These are phyloP conservation scores for Omphalotus guepiniiformis DNA, from an alignment of 768 basidiomycete species.

Conservation along the genomic window DNA sequence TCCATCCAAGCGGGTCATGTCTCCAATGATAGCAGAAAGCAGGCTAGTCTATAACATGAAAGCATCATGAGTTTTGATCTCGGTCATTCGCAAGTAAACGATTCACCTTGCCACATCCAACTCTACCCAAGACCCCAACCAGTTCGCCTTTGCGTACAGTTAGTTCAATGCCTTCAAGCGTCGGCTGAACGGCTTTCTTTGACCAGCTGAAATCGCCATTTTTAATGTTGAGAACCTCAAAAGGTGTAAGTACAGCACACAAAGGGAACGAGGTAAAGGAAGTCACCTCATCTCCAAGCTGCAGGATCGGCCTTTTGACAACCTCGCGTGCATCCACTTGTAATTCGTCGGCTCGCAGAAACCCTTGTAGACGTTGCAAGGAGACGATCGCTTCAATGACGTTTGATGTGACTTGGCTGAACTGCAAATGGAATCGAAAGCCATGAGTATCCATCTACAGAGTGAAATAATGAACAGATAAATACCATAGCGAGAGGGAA, in stretches of 20 bases:
- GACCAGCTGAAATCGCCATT: slow-evolving; percentile 84
- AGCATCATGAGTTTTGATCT: neutral
- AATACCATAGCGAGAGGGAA: slow-evolving; percentile 83
- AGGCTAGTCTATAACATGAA: slow-evolving; percentile 53
- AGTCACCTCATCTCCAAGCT: slow-evolving; percentile 56
- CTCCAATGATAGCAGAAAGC: slow-evolving; percentile 78
- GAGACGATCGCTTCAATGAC: slow-evolving; percentile 87
- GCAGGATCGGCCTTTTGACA: slow-evolving; percentile 35
- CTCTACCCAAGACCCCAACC: slow-evolving; percentile 80
- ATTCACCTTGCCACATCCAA: slow-evolving; percentile 84
- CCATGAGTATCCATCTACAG: neutral
- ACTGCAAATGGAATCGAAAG: slow-evolving; percentile 31
- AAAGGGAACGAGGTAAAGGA: neutral
- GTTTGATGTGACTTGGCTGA: slow-evolving; percentile 69
- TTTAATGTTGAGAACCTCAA: slow-evolving; percentile 59
- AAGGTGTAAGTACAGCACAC: neutral
- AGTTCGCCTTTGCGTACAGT: slow-evolving; percentile 79
- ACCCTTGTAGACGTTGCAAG: slow-evolving; percentile 69
- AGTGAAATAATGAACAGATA: slow-evolving; percentile 7
- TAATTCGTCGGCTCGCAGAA: slow-evolving; percentile 75
- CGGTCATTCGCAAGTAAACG: neutral
- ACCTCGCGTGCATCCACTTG: slow-evolving; percentile 72
- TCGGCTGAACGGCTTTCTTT: slow-evolving; percentile 48
- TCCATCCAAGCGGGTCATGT: slow-evolving; percentile 78
- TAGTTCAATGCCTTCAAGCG: slow-evolving; percentile 75